phyloP scores from a whole-genome alignment of 441 rosid species.

The Gossypium laxum region DNA sequence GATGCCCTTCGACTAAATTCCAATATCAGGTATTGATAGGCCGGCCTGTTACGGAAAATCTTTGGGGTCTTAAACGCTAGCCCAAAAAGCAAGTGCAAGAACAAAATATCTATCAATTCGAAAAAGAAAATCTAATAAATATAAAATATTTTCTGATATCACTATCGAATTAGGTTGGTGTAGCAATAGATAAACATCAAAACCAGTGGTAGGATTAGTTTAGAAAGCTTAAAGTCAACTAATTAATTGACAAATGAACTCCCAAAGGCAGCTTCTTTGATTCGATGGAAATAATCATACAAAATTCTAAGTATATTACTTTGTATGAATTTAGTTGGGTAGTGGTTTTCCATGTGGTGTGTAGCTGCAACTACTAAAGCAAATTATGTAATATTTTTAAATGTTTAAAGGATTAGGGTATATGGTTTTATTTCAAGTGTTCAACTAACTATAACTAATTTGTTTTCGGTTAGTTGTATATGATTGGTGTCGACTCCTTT shows the following conservation, averaged over 20 bases:
- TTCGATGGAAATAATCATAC: not conserved
- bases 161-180: not conserved
- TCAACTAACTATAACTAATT: not conserved
- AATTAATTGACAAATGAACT: not conserved
- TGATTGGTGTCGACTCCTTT: constrained; percentile 82
- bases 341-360: not conserved
- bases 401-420: not conserved
- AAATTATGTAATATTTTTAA: not conserved
- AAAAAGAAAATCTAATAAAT: not conserved
- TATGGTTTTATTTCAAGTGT: not conserved
- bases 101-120: not conserved
- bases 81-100: not conserved
- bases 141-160: not conserved
- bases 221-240: not conserved
- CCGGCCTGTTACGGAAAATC: not conserved
- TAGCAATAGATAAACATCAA: not conserved
- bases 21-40: not conserved
- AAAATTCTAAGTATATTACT: not conserved
- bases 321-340: not conserved
- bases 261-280: not conserved
- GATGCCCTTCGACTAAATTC: not conserved
- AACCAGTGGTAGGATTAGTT: not conserved
- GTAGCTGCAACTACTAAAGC: not conserved
- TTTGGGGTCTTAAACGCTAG: not conserved
- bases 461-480: constrained; percentile 34